phyloP scores from a whole-genome alignment of 139 green algal species.

The Chlamydomonas schloesseri region DNA sequence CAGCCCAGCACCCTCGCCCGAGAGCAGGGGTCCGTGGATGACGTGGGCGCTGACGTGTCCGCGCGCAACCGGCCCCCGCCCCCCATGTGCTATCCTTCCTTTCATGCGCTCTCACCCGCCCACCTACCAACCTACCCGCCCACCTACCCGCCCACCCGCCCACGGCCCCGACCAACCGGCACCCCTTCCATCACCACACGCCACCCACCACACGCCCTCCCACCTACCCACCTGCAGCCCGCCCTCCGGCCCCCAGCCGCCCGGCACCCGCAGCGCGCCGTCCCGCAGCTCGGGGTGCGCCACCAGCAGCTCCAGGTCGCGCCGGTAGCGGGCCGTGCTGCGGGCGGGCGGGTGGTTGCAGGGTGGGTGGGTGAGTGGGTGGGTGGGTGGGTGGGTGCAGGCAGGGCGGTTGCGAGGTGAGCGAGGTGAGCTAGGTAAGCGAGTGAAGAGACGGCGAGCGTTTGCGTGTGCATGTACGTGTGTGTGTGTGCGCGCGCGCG shows the following conservation, averaged over 20 bases:
- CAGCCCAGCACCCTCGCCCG: too few relatives aligned
- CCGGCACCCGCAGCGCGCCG: not conserved
- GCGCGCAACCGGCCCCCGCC: too few relatives aligned
- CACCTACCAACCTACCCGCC: not conserved
- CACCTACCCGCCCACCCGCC: not conserved
- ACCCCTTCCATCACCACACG: too few relatives aligned
- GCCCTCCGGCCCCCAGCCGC: not conserved
- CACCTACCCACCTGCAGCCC: not conserved
- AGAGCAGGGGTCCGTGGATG: too few relatives aligned
- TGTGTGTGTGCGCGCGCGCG: too few relatives aligned
- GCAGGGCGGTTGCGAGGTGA: not conserved
- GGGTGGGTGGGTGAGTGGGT: too few relatives aligned
- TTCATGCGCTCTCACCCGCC: too few relatives aligned
- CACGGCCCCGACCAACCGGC: not conserved
- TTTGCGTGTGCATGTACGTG: too few relatives aligned
- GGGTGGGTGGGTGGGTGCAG: not conserved
- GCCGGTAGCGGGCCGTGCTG: conserved; percentile 22
- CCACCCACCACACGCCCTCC: not conserved
- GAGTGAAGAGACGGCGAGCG: too few relatives aligned
- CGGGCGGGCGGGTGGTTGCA: not conserved
- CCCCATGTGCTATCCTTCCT: too few relatives aligned
- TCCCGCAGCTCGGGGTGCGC: conserved; percentile 1
- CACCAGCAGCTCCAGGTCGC: conserved; percentile 29
- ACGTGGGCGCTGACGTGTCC: too few relatives aligned
- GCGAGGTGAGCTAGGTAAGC: too few relatives aligned